These are phyloP conservation scores for Atkinsonella hypoxylon DNA, from an alignment of 2,329 filamentous ascomycete genomes.

Conservation along the genomic window DNA sequence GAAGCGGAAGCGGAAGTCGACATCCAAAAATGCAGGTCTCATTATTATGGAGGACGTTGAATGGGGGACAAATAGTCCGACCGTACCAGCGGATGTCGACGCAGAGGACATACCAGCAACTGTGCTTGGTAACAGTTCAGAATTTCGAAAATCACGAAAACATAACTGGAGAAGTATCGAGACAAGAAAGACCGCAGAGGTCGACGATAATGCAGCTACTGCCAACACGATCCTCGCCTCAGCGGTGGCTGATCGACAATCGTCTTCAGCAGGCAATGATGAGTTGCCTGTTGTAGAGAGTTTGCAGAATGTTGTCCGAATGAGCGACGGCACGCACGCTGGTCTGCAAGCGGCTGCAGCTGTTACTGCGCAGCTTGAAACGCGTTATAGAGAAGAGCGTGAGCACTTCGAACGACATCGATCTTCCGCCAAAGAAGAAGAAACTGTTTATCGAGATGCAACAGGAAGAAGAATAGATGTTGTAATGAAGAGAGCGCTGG, in stretches of 20 bases:
- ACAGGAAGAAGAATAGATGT: slow-evolving; percentile 91
- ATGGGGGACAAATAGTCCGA: slow-evolving; percentile 29
- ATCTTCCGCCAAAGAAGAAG: slow-evolving; percentile 42
- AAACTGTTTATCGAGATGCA: slow-evolving; percentile 92
- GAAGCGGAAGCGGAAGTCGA: slow-evolving; percentile 51
- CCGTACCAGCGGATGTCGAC: slow-evolving; percentile 19
- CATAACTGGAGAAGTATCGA: slow-evolving; percentile 69
- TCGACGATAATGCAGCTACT: slow-evolving; percentile 37
- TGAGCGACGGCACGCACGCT: slow-evolving; percentile 80
- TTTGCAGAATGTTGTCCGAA: slow-evolving; percentile 43
- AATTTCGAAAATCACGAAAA: slow-evolving; percentile 66
- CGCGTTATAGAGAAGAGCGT: slow-evolving; percentile 54
- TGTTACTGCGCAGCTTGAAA: slow-evolving; percentile 56
- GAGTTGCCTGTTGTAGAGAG: slow-evolving; percentile 35
- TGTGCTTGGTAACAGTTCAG: slow-evolving; percentile 39
- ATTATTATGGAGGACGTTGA: slow-evolving; percentile 56
- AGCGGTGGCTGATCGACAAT: slow-evolving; percentile 54
- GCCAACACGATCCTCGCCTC: slow-evolving; percentile 67
- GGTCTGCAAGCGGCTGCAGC: slow-evolving; percentile 77
- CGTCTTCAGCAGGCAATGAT: slow-evolving; percentile 34
- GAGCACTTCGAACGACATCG: slow-evolving; percentile 33
- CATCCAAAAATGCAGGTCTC: slow-evolving; percentile 31
- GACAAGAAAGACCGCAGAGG: slow-evolving; percentile 16
- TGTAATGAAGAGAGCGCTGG: slow-evolving; percentile 78
- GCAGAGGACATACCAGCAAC: slow-evolving; percentile 37